These are phyloP conservation scores for Gossypium australe DNA, from an alignment of 345 rosid species.

Conservation along the genomic window DNA sequence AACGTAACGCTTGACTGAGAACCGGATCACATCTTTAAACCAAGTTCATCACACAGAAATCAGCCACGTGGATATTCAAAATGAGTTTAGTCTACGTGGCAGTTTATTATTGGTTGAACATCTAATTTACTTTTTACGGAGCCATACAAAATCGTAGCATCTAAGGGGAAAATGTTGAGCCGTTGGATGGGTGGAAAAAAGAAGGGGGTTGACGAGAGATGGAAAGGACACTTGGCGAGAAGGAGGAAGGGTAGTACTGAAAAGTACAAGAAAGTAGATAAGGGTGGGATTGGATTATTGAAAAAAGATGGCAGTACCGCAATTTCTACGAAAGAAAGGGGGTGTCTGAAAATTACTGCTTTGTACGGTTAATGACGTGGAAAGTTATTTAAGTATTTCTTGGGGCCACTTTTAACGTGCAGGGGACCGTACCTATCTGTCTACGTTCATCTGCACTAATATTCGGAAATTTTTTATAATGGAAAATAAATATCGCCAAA, in stretches of 20 bases:
- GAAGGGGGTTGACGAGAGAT: neutral
- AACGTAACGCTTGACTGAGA: neutral
- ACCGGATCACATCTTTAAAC: neutral
- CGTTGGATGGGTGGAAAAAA: slow-evolving; percentile 5
- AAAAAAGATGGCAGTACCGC: slow-evolving; percentile 6
- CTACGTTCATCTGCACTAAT: neutral
- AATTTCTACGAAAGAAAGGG: slow-evolving; percentile 5
- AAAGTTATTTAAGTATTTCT: neutral
- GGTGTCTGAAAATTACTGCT: neutral
- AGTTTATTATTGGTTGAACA: neutral
- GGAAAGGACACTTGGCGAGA: slow-evolving; percentile 2
- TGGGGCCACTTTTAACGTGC: slow-evolving; percentile 32
- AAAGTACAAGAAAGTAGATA: slow-evolving; percentile 9
- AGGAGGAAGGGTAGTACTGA: neutral
- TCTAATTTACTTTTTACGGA: neutral
- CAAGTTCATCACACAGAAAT: neutral
- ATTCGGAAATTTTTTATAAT: too few relatives aligned
- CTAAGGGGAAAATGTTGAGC: neutral
- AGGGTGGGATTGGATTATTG: neutral
- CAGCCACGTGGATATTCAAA: neutral
- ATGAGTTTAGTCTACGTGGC: neutral
- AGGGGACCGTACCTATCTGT: slow-evolving; percentile 41
- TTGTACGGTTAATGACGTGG: slow-evolving; percentile 27
- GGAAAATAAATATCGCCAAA: too few relatives aligned
- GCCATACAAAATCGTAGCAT: neutral